A percentile compares a stretch with the other conserved stretches of the same genome.
phyloP scores from a whole-genome alignment of 2,329 filamentous ascomycete genomes.

The Pyricularia grisea region DNA sequence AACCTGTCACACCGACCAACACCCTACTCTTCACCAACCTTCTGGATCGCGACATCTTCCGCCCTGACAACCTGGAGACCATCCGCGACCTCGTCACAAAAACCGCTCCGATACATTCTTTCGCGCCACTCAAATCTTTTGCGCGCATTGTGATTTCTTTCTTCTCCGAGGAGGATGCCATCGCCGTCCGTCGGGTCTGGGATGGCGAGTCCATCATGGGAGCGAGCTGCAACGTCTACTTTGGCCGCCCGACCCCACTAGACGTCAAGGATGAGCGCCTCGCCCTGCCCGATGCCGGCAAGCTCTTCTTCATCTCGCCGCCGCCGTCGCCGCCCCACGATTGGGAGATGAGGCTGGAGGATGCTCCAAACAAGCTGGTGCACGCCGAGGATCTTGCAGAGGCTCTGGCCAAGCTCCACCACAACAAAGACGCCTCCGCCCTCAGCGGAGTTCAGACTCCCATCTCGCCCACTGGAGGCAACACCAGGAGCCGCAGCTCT shows the following conservation, averaged over 20 bases:
- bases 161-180: slow-evolving; percentile 58
- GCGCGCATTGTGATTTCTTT: slow-evolving; percentile 75
- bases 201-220: slow-evolving; percentile 68
- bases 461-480: slow-evolving; percentile 30
- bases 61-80: slow-evolving; percentile 60
- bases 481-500: slow-evolving; percentile 43
- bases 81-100: slow-evolving; percentile 62
- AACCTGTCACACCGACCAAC: slow-evolving; percentile 70
- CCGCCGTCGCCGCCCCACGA: slow-evolving; percentile 59
- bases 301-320: slow-evolving; percentile 65
- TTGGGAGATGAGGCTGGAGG: slow-evolving; percentile 60
- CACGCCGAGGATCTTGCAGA: slow-evolving; percentile 61
- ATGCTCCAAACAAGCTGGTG: slow-evolving; percentile 60
- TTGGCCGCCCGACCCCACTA: slow-evolving; percentile 52
- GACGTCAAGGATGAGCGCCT: slow-evolving; percentile 47
- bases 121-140: slow-evolving; percentile 75
- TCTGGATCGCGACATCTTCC: slow-evolving; percentile 63
- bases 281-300: slow-evolving; percentile 58
- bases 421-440: slow-evolving; percentile 21
- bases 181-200: slow-evolving; percentile 61
- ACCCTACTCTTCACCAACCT: slow-evolving; percentile 81
- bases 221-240: slow-evolving; percentile 59
- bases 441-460: slow-evolving; percentile 20
- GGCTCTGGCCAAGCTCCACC: slow-evolving; percentile 52
- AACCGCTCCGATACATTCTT: slow-evolving; percentile 66